phyloP scores from a whole-genome alignment of 1,284 basidiomycete genomes.

The Coniophora puteana region DNA sequence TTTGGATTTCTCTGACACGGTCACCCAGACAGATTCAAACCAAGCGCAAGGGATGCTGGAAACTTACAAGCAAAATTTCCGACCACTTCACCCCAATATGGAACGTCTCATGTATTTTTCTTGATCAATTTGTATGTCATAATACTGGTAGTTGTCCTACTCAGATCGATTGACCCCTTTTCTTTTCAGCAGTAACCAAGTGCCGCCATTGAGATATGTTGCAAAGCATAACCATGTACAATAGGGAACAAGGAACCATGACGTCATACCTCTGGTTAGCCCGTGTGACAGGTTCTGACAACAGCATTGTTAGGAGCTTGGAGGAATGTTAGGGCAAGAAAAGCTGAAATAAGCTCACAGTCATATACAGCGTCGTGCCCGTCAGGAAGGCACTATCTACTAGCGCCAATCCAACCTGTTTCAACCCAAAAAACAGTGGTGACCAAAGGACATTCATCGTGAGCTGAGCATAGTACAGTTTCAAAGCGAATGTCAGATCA shows the following conservation, averaged over 20 bases:
- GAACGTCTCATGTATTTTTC: constrained; percentile 65
- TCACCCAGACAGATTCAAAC: constrained; percentile 36
- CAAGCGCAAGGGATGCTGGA: constrained; percentile 44
- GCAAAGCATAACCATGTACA: constrained; percentile 63
- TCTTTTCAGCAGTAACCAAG: constrained; percentile 49
- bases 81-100: constrained; percentile 48
- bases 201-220: constrained; percentile 68
- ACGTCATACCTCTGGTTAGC: constrained; percentile 46
- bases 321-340: neutral
- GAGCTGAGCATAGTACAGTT: constrained; percentile 70
- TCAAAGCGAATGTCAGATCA: constrained; percentile 48
- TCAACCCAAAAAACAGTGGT: constrained; percentile 65
- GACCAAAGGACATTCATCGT: constrained; percentile 69
- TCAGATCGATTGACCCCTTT: too few relatives aligned
- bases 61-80: constrained; percentile 52
- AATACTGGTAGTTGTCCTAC: neutral
- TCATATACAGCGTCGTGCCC: constrained; percentile 60
- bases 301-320: neutral
- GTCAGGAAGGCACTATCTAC: constrained; percentile 60
- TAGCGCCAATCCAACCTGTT: constrained; percentile 52
- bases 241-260: constrained; percentile 59
- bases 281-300: constrained; percentile 50
- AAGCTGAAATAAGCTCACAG: constrained; percentile 41
- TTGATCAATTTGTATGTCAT: constrained; percentile 16
- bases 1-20: constrained; percentile 52